Percentiles rank a stretch among this genome's conserved stretches.
Conservation (phyloP, 495 filamentous ascomycete species). For the Daldinia childiae region DNA sequence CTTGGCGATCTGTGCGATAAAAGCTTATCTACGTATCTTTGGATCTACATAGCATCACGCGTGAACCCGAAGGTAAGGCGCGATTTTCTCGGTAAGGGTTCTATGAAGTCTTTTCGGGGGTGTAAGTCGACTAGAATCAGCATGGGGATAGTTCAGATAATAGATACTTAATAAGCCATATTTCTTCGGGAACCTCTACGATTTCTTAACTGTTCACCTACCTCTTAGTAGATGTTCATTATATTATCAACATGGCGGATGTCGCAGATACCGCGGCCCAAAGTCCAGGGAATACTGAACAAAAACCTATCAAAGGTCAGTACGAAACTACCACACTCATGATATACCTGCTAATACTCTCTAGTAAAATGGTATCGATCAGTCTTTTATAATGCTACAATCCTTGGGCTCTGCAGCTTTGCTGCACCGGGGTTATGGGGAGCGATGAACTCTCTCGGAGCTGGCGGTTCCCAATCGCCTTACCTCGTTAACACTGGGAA, state of each 20-base stretch:
- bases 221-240: too few species aligned
- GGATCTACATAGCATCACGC: constrained; percentile 15
- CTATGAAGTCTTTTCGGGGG: neutral
- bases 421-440: constrained; percentile 73
- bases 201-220: neutral
- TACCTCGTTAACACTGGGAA: constrained; percentile 76
- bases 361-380: constrained; percentile 72
- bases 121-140: neutral
- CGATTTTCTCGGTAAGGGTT: constrained; percentile 13
- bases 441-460: constrained; percentile 75
- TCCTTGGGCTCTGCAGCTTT: constrained; percentile 71
- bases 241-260: constrained; percentile 9
- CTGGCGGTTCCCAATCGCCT: constrained; percentile 69
- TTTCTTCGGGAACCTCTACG: neutral
- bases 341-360: neutral
- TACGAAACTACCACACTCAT: neutral
- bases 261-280: constrained; percentile 3
- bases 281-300: neutral
- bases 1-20: neutral
- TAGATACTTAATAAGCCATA: neutral
- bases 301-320: constrained; percentile 27
- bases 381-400: constrained; percentile 69
- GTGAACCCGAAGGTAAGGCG: constrained; percentile 26
- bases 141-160: neutral
- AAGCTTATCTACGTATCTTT: constrained; percentile 19